Conservation (phyloP, 1,284 basidiomycete genomes). For the Agroathelia rolfsii region DNA sequence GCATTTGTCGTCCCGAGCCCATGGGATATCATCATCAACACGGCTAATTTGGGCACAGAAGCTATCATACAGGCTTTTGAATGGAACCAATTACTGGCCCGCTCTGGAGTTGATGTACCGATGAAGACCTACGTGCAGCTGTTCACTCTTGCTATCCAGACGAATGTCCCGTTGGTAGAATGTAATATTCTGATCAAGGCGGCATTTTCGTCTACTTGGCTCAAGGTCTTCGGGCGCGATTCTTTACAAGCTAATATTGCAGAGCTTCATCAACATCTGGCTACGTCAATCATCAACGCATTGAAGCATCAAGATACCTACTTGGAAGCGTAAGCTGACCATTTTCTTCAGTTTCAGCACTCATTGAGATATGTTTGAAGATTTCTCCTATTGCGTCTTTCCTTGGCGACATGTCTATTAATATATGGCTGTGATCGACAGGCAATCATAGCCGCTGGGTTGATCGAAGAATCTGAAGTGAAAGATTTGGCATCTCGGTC, state of each 20-base stretch:
- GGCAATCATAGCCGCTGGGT: slow-evolving; percentile 28
- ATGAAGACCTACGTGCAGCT: slow-evolving; percentile 38
- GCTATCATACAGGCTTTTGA: slow-evolving; percentile 42
- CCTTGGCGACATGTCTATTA: slow-evolving; percentile 47
- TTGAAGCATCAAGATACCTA: slow-evolving; percentile 22
- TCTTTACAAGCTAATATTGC: slow-evolving; percentile 43
- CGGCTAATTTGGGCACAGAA: slow-evolving; percentile 32
- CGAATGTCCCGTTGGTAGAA: slow-evolving; percentile 32
- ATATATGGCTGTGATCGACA: slow-evolving; percentile 54
- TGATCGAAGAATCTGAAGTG: slow-evolving; percentile 40
- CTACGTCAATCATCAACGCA: slow-evolving; percentile 25
- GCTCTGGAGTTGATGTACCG: slow-evolving; percentile 62
- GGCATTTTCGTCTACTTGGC: slow-evolving; percentile 40
- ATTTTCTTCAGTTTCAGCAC: slow-evolving; percentile 24
- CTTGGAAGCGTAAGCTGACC: slow-evolving; percentile 29
- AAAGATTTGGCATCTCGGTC: slow-evolving; percentile 45
- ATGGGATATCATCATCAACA: slow-evolving; percentile 40
- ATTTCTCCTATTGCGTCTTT: too few species aligned
- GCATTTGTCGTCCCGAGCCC: slow-evolving; percentile 35
- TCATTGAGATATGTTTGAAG: too few species aligned
- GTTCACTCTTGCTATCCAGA: slow-evolving; percentile 28
- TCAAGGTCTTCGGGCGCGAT: slow-evolving; percentile 45
- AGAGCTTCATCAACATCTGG: slow-evolving; percentile 35
- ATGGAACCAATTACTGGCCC: slow-evolving; percentile 58
- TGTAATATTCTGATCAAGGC: slow-evolving; percentile 40